These are phyloP conservation scores for Suillus clintonianus DNA, from an alignment of 768 basidiomycete species.

Conservation along the genomic window DNA sequence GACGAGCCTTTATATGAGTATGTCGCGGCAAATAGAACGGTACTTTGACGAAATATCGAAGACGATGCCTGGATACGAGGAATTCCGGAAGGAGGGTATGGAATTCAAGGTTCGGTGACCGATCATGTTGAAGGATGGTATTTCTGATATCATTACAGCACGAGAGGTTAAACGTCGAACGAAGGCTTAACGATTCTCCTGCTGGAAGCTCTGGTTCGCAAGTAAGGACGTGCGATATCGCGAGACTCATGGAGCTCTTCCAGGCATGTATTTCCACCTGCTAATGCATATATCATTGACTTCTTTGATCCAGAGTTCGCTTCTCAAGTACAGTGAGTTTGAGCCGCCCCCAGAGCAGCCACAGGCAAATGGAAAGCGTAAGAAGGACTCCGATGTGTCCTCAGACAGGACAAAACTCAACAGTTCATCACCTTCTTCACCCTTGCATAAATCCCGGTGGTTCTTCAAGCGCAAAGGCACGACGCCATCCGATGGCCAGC, in stretches of 20 bases:
- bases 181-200: slow-evolving; percentile 50
- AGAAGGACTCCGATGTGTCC: slow-evolving; percentile 33
- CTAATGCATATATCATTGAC: background rate
- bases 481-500: slow-evolving; percentile 28
- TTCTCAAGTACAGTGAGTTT: slow-evolving; percentile 75
- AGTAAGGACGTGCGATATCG: slow-evolving; percentile 77
- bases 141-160: slow-evolving; percentile 47
- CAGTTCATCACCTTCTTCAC: slow-evolving; percentile 25
- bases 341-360: slow-evolving; percentile 42
- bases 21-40: slow-evolving; percentile 80
- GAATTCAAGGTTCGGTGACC: slow-evolving; percentile 66
- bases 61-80: slow-evolving; percentile 61
- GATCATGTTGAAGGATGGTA: background rate
- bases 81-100: slow-evolving; percentile 75
- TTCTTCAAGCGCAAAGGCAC: slow-evolving; percentile 26
- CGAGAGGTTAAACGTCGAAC: slow-evolving; percentile 73
- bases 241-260: slow-evolving; percentile 83
- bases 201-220: slow-evolving; percentile 43
- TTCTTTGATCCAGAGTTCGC: slow-evolving; percentile 50
- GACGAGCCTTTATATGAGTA: slow-evolving; percentile 71
- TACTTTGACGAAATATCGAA: slow-evolving; percentile 71
- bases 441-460: slow-evolving; percentile 28
- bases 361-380: slow-evolving; percentile 5
- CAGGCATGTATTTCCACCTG: slow-evolving; percentile 44
- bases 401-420: slow-evolving; percentile 48